phyloP scores from a whole-genome alignment of 306 rosid species.

The Senna tora region DNA sequence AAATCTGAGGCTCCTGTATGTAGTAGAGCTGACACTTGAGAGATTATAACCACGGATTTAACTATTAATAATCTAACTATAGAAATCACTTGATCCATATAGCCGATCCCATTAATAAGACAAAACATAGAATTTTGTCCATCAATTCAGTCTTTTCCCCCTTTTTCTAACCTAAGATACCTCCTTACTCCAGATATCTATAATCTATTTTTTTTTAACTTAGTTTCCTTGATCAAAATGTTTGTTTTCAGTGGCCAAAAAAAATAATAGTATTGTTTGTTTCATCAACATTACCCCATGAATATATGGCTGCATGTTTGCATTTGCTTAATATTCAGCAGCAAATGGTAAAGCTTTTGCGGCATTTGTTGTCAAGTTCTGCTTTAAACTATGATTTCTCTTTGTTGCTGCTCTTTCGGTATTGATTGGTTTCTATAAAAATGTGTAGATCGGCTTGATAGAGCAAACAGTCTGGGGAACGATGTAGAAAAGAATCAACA shows the following conservation, averaged over 20 bases:
- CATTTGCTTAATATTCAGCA: conserved; percentile 13
- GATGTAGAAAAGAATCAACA: conserved; percentile 66
- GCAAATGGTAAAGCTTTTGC: neutral
- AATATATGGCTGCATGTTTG: neutral
- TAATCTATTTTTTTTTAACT: neutral
- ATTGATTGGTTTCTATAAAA: conserved; percentile 27
- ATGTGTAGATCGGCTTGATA: conserved; percentile 64
- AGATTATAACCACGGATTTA: no score
- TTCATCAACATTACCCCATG: neutral
- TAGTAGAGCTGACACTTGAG: no score
- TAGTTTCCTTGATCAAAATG: neutral
- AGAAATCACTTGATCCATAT: no score
- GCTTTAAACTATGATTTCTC: conserved; percentile 13
- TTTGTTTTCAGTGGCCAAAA: neutral
- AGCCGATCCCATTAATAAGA: no score
- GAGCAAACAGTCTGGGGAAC: conserved; percentile 57
- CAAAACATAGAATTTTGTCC: neutral
- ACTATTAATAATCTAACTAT: no score
- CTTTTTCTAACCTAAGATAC: neutral
- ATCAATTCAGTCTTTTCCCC: neutral
- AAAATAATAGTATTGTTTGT: neutral
- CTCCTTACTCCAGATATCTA: neutral
- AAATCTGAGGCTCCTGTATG: no score
- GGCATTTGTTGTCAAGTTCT: conserved; percentile 22
- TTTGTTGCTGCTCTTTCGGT: neutral